Evolutionary conservation across 108 stramenopile genomes (phyloP), one percentile per base, ranked within the genome.

Genomic region (Epipyxis sp.): DNA sequence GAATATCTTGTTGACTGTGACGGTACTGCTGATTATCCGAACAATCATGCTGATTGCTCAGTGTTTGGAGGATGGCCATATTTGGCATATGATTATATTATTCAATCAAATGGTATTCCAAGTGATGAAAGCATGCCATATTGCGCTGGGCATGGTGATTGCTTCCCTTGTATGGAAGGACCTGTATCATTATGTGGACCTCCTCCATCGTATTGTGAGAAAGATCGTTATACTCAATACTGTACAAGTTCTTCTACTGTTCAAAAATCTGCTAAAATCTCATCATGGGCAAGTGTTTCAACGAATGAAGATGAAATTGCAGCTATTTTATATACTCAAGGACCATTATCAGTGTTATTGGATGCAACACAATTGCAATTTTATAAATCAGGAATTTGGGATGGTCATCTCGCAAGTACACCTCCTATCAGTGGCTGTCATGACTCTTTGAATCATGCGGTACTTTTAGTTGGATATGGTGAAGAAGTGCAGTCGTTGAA

Each of bases 381-480:
- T 76, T 98, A 98, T 90, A 91, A 88, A 77, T 79, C 76, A 25
- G 97, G 97, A n/a, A 94, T 98, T 39, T 87, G 94, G 61, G 71
- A 42, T 35, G n/a, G n/a, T n/a, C n/a, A n/a, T n/a, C n/a, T n/a
- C n/a, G n/a, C n/a, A n/a, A n/a, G n/a, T n/a, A n/a, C n/a, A n/a
- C n/a, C n/a, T n/a, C n/a, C n/a, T n/a, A n/a, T n/a, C n/a, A 59
- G 59, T 46, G 61, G 6, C 13, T 84, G 85, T n/a, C 91, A 89
- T 40, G 89, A 89, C 42, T 79, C 87, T 54, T 89, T 97, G 59
- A 94, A 97, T 86, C 97, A 97, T 79, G 97, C 94, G 46, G 95
- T 97, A 25, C 87, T 97, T 79, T 94, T 92, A 0, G 94, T 94
- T 69, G 97, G 97, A 42, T 97, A 94, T 83, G 97, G 94, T 44